Base-by-base conservation (phyloP, 495 filamentous ascomycete genomes). In the Hypoxylon cercidicola region DNA sequence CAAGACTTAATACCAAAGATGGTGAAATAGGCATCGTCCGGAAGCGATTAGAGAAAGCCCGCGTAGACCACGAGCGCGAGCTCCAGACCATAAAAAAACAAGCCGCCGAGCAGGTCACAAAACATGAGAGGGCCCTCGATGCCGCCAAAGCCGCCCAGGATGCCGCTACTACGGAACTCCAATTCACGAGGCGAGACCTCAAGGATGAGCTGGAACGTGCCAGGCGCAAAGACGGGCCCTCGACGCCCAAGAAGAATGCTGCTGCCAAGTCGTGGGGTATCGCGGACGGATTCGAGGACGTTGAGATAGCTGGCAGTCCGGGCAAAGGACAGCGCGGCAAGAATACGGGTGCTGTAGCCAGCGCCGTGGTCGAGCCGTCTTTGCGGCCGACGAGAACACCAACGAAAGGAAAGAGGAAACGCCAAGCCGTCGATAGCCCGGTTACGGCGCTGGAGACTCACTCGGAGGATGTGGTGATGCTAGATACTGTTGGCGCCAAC, bases 21-120 rank as follows among this genome's bases (percentile, higher is more conserved):
- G 84, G 84, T 8, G 84, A 86, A 51, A 80, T 81, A 43, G 73
- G 80, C 30, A 81, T 86, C 37, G 69, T 86, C 12, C 77, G 84
- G n/a, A 82, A 78, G 57, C 82, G 82, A 28, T 74, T 79, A 55
- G 81, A 83, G 46, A 81, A 79, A 23, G 50, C 64, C 1, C 61
- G 62, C 3, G 71, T 76, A 50, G 72, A 78, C 37, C 75, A 83
- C 62, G 82, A 85, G 3, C 73, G 72, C 15, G 81, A 84, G 53
- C 55, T 85, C 39, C 69, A 73, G 13, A 67, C 76, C 0, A 60
- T 85, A 19, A 80, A 74, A 57, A 78, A 78, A 45, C 73, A 78
- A 45, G 75, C 72, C 40, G 79, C 77, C 4, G 84, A 85, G 21
- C 76, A 79, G 48, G 16, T 79, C 1, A 74, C 80, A 0, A 78